Percentiles rank a stretch among this genome's conserved stretches.
phyloP scores from a whole-genome alignment of 805 yeast genomes.

The Ogataea zsoltii region DNA sequence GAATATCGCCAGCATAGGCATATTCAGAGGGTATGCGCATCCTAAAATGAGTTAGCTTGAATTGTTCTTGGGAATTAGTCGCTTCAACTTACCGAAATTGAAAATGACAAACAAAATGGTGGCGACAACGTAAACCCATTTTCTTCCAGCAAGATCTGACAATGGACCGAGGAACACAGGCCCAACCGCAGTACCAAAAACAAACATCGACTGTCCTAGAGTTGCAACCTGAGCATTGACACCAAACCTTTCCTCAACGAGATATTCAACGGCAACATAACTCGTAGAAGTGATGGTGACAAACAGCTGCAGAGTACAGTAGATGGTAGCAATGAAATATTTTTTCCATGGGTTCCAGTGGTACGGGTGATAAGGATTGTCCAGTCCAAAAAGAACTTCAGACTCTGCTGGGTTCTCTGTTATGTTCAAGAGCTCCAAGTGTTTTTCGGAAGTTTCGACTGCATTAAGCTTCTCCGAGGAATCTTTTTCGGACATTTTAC shows the following conservation, averaged over 20 bases:
- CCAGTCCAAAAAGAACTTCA: constrained; percentile 26
- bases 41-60: constrained; percentile 9
- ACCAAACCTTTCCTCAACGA: constrained; percentile 29
- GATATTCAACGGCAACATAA: constrained; percentile 33
- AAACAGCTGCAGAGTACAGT: constrained; percentile 32
- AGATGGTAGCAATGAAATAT: constrained; percentile 26
- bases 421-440: constrained; percentile 25
- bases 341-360: constrained; percentile 32
- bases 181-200: constrained; percentile 39
- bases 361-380: constrained; percentile 35
- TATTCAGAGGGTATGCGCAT: constrained; percentile 35
- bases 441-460: constrained; percentile 17
- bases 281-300: constrained; percentile 37
- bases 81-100: constrained; percentile 30
- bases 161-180: constrained; percentile 39
- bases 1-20: constrained; percentile 36
- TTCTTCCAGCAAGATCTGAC: constrained; percentile 38
- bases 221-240: constrained; percentile 35
- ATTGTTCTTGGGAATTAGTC: no score
- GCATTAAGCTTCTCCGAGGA: no score
- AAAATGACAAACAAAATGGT: constrained; percentile 30
- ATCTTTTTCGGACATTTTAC: no score
- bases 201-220: constrained; percentile 37
- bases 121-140: constrained; percentile 38
- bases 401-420: constrained; percentile 32